Evolutionary conservation across 805 yeast genomes (phyloP).

Genomic region (Wickerhamiella cacticola): DNA sequence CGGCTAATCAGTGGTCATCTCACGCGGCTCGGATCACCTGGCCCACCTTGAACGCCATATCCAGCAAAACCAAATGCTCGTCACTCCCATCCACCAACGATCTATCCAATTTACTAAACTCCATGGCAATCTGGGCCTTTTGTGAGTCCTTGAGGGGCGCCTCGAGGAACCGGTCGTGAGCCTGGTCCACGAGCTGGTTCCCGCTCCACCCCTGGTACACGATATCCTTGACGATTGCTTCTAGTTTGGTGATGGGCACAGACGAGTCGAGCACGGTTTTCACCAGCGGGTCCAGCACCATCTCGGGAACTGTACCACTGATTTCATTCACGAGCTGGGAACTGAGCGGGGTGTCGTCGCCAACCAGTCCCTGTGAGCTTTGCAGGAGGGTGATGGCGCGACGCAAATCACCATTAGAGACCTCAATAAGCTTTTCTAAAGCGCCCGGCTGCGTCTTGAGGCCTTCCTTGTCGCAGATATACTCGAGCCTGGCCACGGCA

Average conservation of each 20-base stretch:
- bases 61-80: slow-evolving; percentile 2
- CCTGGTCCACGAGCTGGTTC: slow-evolving; percentile 53
- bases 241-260: slow-evolving; percentile 15
- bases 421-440: slow-evolving; percentile 50
- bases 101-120: not conserved
- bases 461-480: slow-evolving; percentile 45
- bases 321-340: slow-evolving; percentile 46
- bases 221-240: slow-evolving; percentile 37
- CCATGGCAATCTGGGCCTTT: slow-evolving; percentile 2
- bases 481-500: slow-evolving; percentile 56
- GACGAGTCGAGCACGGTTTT: slow-evolving; percentile 25
- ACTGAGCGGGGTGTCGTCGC: slow-evolving; percentile 32
- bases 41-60: slow-evolving; percentile 8
- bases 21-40: not conserved
- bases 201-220: slow-evolving; percentile 69
- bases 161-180: slow-evolving; percentile 54
- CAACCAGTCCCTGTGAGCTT: slow-evolving; percentile 46
- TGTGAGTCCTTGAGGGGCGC: slow-evolving; percentile 34
- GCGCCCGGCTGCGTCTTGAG: slow-evolving; percentile 36
- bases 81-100: slow-evolving; percentile 13
- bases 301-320: slow-evolving; percentile 59
- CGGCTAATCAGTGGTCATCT: no score
- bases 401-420: slow-evolving; percentile 83
- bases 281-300: slow-evolving; percentile 35
- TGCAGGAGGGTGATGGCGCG: slow-evolving; percentile 85